These are phyloP conservation scores for Cynara cardunculus DNA, from an alignment of 129 eudicot genomes.

Conservation along the genomic window DNA sequence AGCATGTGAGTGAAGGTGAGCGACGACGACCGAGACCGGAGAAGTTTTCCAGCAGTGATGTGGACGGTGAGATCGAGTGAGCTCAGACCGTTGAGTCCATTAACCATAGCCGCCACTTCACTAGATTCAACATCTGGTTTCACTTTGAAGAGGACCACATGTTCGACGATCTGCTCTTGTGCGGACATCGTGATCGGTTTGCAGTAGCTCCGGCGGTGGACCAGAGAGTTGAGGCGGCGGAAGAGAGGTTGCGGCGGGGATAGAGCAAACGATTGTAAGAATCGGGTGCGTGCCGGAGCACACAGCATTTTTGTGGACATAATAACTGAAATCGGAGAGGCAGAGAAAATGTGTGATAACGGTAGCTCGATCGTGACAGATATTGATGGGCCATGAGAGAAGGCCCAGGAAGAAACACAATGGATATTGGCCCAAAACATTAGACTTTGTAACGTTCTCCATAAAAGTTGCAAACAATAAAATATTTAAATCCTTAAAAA, in stretches of 20 bases:
- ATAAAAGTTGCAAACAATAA: not conserved
- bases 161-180: conserved; percentile 48
- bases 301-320: conserved; percentile 17
- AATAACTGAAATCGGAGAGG: not conserved
- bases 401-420: not conserved
- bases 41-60: conserved; percentile 52
- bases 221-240: not conserved
- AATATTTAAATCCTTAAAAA: not conserved
- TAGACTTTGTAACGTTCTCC: not conserved
- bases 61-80: conserved; percentile 52
- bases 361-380: not conserved
- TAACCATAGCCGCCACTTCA: conserved; percentile 46
- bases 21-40: conserved; percentile 35
- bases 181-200: conserved; percentile 41
- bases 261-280: not conserved
- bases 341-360: not conserved
- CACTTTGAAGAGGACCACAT: conserved; percentile 74
- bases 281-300: conserved; percentile 15
- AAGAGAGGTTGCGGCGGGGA: not conserved
- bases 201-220: not conserved
- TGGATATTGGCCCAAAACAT: not conserved
- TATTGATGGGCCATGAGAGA: not conserved
- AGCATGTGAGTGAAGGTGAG: conserved; percentile 83
- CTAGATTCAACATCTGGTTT: conserved; percentile 47
- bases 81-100: conserved; percentile 42